Evolutionary conservation across 2,329 filamentous ascomycete genomes (phyloP).

Genomic region (Calonectria henricotiae): DNA sequence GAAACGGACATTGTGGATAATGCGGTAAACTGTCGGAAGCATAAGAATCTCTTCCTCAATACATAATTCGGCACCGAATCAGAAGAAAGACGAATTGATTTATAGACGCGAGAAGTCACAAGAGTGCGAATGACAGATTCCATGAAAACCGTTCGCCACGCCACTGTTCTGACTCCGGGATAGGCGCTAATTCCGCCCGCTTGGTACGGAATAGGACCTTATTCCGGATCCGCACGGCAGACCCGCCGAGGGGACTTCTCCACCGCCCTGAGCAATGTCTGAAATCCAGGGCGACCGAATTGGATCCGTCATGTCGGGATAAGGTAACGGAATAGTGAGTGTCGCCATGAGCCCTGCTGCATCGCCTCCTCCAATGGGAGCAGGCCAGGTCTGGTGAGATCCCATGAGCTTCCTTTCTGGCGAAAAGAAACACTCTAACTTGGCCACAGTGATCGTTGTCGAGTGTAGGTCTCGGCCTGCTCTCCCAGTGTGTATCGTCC

Average conservation of each 20-base stretch:
- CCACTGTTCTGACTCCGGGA: not conserved
- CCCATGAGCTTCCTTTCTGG: not conserved
- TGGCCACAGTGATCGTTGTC: constrained; percentile 17
- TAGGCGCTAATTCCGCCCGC: not conserved
- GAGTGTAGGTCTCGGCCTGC: not conserved
- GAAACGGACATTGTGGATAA: constrained; percentile 26
- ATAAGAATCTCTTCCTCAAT: not conserved
- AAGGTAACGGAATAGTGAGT: not conserved
- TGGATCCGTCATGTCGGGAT: constrained; percentile 7
- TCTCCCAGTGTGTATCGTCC: no score
- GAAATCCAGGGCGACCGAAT: constrained; percentile 2
- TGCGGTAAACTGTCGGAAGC: not conserved
- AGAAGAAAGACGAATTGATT: constrained; percentile 12
- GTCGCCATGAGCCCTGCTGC: not conserved
- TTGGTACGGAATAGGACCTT: not conserved
- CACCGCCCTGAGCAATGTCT: not conserved
- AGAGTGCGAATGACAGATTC: not conserved
- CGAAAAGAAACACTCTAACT: not conserved
- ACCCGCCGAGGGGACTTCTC: not conserved
- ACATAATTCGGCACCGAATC: not conserved
- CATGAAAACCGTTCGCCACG: not conserved
- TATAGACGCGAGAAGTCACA: constrained; percentile 15
- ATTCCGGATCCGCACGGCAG: not conserved
- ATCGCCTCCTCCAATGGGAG: constrained; percentile 5
- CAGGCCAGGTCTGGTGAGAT: constrained; percentile 14